Evolutionary conservation across 2,329 filamentous ascomycete species (phyloP), one percentile per base, ranked within the genome.

Genomic region (Talaromyces sp.): DNA sequence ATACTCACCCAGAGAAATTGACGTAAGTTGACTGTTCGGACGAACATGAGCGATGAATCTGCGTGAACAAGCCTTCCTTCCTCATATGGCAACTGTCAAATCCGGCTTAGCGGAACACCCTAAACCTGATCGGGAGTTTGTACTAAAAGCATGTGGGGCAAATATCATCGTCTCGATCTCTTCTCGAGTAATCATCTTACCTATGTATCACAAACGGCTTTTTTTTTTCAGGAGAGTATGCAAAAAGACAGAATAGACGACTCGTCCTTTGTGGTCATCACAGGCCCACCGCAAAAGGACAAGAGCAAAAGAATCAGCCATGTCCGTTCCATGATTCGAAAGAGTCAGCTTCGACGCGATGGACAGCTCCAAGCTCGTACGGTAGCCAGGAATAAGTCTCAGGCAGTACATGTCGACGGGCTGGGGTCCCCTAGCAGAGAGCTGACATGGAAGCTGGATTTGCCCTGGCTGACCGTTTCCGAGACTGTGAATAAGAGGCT

Each of bases 241-340:
- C 41, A 33, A 59, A 39, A n/a, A 22, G 56, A 58, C 0, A 39
- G 19, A 10, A 49, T 56, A 13, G 24, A 41, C 41, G 58, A 62
- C 58, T 56, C 66, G 22, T 64, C 68, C 13, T 70, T 70, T 63
- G 65, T 70, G 39, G 52, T 70, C 14, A 65, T 66, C 8, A 70
- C 68, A 24, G 69, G 68, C 33, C 58, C 69, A 13, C 69, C 69
- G n/a, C 59, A 68, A 35, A 37, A 63, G 57, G 64, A 57, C 35
- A 68, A 68, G 6, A 64, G 59, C 11, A 50, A 69, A 45, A 61
- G 67, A 35, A 67, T 69, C 11, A 70, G 69, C 22, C 64, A 69
- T 50, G 62, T 69, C 24, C 68, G 69, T 31, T 70, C 68, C 31
- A 58, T 66, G 16, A 65, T 66, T 7, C 63, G 68, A 16, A 70